Evolutionary conservation across 345 rosid species (phyloP), one percentile per base, ranked within the genome.

Genomic region (Hevea brasiliensis): DNA sequence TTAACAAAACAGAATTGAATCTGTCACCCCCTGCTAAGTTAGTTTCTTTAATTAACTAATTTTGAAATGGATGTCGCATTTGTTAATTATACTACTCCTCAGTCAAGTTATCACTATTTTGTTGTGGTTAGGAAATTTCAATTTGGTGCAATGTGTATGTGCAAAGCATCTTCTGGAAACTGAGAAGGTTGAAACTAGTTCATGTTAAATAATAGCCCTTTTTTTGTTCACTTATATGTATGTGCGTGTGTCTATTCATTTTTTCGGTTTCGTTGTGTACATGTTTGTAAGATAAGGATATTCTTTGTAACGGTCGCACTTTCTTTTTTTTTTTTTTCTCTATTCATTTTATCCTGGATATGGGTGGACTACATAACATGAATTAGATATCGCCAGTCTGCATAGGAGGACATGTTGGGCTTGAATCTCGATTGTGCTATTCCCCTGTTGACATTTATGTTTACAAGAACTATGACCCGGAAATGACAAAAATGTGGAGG

Each of bases 1-100:
- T 63, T 93, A 70, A 75, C 86, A 63, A 82, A 76, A 59, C 89
- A 90, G 71, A 77, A 78, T 74, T 91, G 78, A 85, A 60, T 56
- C 70, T 45, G 50, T 20, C 32, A 32, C 37, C 37, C 26, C 54
- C 62, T 27, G 42, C 55, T 55, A 15, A 68, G 70, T 56, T 18
- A 8, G 27, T 61, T 14, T 57, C 23, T 51, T 41, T 17, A 8
- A 29, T 40, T n/a, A 61, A 6, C 41, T 44, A 32, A 32, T n/a
- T 8, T 20, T 51, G 32, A 55, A 70, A 70, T 56, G 47, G 47
- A 26, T 70, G 65, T 37, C 9, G 11, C 6, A 53, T n/a, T n/a
- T n/a, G 37, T 32, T 32, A 32, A 32, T 32, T 32, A 32, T 32
- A 32, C 4, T 32, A 32, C 4, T 32, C 3, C 3, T 32, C 37